Conservation (phyloP, 768 basidiomycete species). For the Flagelloscypha sp. region DNA sequence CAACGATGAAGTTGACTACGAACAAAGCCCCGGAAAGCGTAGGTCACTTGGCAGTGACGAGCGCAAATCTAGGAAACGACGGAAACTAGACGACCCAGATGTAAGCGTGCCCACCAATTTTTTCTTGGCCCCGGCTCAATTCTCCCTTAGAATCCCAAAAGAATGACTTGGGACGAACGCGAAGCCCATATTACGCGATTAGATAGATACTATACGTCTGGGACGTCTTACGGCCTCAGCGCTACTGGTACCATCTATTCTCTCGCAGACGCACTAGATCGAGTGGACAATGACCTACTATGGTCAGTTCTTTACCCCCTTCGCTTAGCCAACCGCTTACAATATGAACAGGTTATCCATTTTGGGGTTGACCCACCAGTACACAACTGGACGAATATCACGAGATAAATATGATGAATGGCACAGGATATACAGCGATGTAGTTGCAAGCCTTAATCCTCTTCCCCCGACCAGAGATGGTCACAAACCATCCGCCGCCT, state of each 20-base stretch:
- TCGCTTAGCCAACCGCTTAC: constrained; percentile 1
- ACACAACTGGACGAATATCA: constrained; percentile 80
- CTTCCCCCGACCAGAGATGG: constrained; percentile 35
- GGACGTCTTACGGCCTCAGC: constrained; percentile 85
- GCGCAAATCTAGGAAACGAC: constrained; percentile 45
- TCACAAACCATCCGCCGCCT: constrained; percentile 27
- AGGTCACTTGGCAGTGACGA: constrained; percentile 32
- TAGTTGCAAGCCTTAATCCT: constrained; percentile 87
- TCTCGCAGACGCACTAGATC: constrained; percentile 83
- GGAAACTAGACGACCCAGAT: constrained; percentile 44
- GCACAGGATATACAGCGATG: constrained; percentile 76
- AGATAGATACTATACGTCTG: constrained; percentile 75
- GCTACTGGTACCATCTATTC: constrained; percentile 84
- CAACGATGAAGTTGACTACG: constrained; percentile 32
- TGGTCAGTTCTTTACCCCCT: constrained; percentile 48
- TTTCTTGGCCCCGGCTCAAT: constrained; percentile 5
- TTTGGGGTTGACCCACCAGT: constrained; percentile 89
- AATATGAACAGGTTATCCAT: constrained; percentile 68
- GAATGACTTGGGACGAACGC: constrained; percentile 65
- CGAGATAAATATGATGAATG: constrained; percentile 77
- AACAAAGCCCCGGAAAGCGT: constrained; percentile 42
- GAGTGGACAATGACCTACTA: constrained; percentile 87
- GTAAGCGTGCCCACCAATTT: constrained; percentile 22
- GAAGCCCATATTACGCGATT: constrained; percentile 54
- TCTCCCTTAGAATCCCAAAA: constrained; percentile 24